Conservation (phyloP, 306 rosid genomes). For the Senna siamea region DNA sequence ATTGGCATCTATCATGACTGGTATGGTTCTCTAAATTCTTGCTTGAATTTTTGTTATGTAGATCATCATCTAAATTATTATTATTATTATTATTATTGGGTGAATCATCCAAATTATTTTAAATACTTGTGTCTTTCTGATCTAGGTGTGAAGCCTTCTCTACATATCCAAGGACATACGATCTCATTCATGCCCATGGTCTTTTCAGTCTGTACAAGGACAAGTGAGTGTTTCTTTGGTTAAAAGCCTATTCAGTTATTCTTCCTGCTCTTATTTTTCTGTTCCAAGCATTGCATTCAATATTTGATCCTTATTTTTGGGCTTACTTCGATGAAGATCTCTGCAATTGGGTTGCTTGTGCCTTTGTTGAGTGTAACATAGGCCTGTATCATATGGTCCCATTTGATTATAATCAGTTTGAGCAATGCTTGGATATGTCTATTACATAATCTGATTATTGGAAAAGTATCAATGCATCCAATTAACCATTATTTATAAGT, state of each 20-base stretch:
- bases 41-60: slow-evolving; percentile 1
- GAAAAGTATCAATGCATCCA: slow-evolving; percentile 3
- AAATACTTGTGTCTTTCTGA: slow-evolving; percentile 29
- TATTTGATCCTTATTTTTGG: slow-evolving; percentile 18
- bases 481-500: neutral
- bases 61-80: slow-evolving; percentile 16
- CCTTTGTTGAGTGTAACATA: slow-evolving; percentile 27
- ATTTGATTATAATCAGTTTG: neutral
- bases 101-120: neutral
- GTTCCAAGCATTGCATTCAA: neutral
- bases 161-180: slow-evolving; percentile 95
- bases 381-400: neutral
- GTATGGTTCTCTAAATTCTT: slow-evolving; percentile 49
- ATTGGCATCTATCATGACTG: slow-evolving; percentile 96
- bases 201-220: slow-evolving; percentile 80
- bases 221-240: slow-evolving; percentile 60
- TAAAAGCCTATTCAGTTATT: slow-evolving; percentile 17
- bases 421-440: slow-evolving; percentile 1
- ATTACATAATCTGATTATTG: neutral
- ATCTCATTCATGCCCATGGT: slow-evolving; percentile 88
- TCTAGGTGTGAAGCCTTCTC: slow-evolving; percentile 94
- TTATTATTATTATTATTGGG: too few species aligned
- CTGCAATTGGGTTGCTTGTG: neutral
- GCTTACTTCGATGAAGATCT: slow-evolving; percentile 24
- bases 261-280: slow-evolving; percentile 12